Percentiles rank a stretch among this genome's conserved stretches.
Evolutionary conservation across 352 stramenopile genomes (phyloP).

Genomic region (Pythium coloratum): DNA sequence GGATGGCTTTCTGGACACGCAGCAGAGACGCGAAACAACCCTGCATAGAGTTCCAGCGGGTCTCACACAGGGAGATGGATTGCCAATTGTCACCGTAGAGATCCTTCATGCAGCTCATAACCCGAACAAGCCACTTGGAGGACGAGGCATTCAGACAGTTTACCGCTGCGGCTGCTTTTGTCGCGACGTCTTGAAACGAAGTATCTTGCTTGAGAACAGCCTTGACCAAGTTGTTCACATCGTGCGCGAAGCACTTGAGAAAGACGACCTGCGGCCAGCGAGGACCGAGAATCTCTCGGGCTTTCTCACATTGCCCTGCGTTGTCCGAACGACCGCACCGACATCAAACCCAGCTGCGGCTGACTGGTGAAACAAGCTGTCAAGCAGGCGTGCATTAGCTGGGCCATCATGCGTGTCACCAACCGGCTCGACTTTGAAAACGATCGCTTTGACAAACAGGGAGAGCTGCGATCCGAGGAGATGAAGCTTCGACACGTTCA

Average conservation of each 20-base stretch:
- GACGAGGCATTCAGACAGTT: slow-evolving; percentile 21
- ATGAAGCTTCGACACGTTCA: no score
- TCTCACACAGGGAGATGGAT: slow-evolving; percentile 15
- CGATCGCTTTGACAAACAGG: no score
- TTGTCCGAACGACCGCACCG: background rate
- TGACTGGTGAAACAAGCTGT: no score
- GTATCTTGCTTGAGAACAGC: slow-evolving; percentile 12
- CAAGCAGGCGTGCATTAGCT: no score
- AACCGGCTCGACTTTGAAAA: no score
- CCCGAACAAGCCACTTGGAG: slow-evolving; percentile 16
- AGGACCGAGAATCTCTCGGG: slow-evolving; percentile 22
- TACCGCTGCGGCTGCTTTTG: slow-evolving; percentile 11
- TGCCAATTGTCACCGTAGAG: slow-evolving; percentile 12
- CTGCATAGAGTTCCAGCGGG: slow-evolving; percentile 27
- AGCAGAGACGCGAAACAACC: slow-evolving; percentile 24
- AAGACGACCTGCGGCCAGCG: slow-evolving; percentile 20
- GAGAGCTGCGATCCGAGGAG: no score
- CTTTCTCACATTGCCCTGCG: slow-evolving; percentile 16
- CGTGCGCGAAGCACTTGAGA: slow-evolving; percentile 3
- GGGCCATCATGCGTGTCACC: no score
- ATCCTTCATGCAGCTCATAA: slow-evolving; percentile 6
- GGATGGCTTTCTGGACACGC: slow-evolving; percentile 6
- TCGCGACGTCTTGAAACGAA: slow-evolving; percentile 4
- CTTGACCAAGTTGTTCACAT: slow-evolving; percentile 29
- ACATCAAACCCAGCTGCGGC: no score